These are phyloP conservation scores for Pyrenophora seminiperda DNA, from an alignment of 2,329 filamentous ascomycete genomes.

Conservation along the genomic window DNA sequence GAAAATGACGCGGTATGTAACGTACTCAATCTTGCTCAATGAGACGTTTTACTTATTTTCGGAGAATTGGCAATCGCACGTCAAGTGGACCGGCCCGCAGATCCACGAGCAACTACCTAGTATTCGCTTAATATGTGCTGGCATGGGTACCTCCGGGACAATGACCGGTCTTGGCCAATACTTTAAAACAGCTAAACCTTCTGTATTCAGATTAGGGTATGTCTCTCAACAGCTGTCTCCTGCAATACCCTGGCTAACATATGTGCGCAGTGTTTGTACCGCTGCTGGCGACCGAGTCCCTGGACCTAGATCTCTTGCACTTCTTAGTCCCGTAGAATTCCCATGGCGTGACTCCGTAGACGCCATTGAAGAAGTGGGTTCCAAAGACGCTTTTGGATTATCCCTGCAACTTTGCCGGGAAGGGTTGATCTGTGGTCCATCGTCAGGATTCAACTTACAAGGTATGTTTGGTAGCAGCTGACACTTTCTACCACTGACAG, in stretches of 20 bases:
- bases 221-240: neutral
- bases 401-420: slow-evolving; percentile 62
- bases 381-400: slow-evolving; percentile 58
- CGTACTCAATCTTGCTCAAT: neutral
- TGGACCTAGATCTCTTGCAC: slow-evolving; percentile 60
- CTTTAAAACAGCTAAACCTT: slow-evolving; percentile 28
- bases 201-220: slow-evolving; percentile 26
- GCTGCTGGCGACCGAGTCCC: slow-evolving; percentile 63
- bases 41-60: neutral
- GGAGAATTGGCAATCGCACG: slow-evolving; percentile 60
- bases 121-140: slow-evolving; percentile 61
- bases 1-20: slow-evolving; percentile 52
- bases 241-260: neutral
- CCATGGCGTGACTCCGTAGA: slow-evolving; percentile 64
- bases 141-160: slow-evolving; percentile 61
- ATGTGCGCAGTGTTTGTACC: slow-evolving; percentile 58
- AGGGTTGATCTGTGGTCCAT: slow-evolving; percentile 65
- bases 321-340: slow-evolving; percentile 59
- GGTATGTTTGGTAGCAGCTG: slow-evolving; percentile 43
- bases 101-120: slow-evolving; percentile 62
- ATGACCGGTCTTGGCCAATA: slow-evolving; percentile 31
- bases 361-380: slow-evolving; percentile 61
- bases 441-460: slow-evolving; percentile 63
- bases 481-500: neutral
- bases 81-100: slow-evolving; percentile 65